Conservation (phyloP, 2,329 filamentous ascomycete genomes). For the Lecanoromycetidae sp. region DNA sequence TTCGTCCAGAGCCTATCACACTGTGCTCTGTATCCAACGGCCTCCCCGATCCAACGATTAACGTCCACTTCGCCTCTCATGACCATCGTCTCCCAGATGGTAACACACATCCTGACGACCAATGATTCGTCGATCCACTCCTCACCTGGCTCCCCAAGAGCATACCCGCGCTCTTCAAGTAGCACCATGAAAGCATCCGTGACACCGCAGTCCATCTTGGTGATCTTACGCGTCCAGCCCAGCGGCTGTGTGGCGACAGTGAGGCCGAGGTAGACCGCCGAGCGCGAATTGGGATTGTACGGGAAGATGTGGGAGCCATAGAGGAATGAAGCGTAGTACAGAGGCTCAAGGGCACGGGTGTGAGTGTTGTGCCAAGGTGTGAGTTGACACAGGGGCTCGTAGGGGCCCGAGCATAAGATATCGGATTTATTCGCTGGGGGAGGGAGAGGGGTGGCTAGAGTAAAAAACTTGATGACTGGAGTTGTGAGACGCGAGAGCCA, state of each 20-base stretch:
- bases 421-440: slow-evolving; percentile 11
- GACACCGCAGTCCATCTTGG: slow-evolving; percentile 9
- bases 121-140: slow-evolving; percentile 3
- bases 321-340: slow-evolving; percentile 8
- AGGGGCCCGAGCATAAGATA: slow-evolving; percentile 4
- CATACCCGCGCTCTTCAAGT: slow-evolving; percentile 6
- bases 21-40: slow-evolving; percentile 5
- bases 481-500: slow-evolving; percentile 13
- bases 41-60: slow-evolving; percentile 7
- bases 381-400: slow-evolving; percentile 10
- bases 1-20: slow-evolving; percentile 10
- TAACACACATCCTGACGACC: not conserved
- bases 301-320: slow-evolving; percentile 10
- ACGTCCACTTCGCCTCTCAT: slow-evolving; percentile 8
- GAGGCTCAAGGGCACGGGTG: slow-evolving; percentile 9
- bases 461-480: slow-evolving; percentile 9
- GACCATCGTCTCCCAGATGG: slow-evolving; percentile 8
- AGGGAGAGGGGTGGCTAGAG: not conserved
- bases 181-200: slow-evolving; percentile 9
- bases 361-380: slow-evolving; percentile 10
- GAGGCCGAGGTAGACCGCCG: slow-evolving; percentile 5
- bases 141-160: not conserved
- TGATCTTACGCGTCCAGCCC: slow-evolving; percentile 12
- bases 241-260: slow-evolving; percentile 2
- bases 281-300: slow-evolving; percentile 2